Evolutionary conservation across 345 rosid species (phyloP).

Genomic region (Populus simonii): DNA sequence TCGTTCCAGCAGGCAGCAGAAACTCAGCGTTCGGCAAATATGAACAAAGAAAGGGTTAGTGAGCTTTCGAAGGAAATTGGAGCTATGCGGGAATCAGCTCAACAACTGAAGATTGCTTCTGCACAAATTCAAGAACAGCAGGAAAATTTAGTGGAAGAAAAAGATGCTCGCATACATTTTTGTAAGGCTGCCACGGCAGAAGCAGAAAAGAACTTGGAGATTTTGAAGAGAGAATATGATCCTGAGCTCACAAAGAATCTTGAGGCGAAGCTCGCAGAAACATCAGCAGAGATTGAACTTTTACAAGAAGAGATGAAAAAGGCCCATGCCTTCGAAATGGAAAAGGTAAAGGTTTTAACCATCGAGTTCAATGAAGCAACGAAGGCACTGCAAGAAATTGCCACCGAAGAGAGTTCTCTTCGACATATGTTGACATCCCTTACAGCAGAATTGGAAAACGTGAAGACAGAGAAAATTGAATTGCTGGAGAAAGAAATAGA

Average conservation of each 20-base stretch:
- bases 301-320: conserved; percentile 61
- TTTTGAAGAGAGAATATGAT: conserved; percentile 43
- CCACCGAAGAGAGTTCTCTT: conserved; percentile 61
- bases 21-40: conserved; percentile 44
- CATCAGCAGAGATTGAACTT: conserved; percentile 58
- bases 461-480: conserved; percentile 38
- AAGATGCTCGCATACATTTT: conserved; percentile 38
- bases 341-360: conserved; percentile 44
- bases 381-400: conserved; percentile 49
- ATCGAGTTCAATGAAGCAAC: conserved; percentile 71
- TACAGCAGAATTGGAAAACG: conserved; percentile 52
- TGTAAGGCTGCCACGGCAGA: conserved; percentile 45
- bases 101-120: conserved; percentile 52
- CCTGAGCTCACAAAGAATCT: conserved; percentile 48
- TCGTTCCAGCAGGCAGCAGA: conserved; percentile 68
- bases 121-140: conserved; percentile 45
- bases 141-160: conserved; percentile 40
- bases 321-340: conserved; percentile 60
- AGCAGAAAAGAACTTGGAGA: conserved; percentile 40
- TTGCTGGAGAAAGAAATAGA: conserved; percentile 34
- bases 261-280: conserved; percentile 48
- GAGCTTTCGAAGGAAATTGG: conserved; percentile 61
- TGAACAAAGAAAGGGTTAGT: conserved; percentile 34
- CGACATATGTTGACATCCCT: conserved; percentile 43
- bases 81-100: conserved; percentile 53